Evolutionary conservation across 805 yeast genomes (phyloP), one percentile per base, ranked within the genome.

Genomic region (Debaryomyces prosopidis): DNA sequence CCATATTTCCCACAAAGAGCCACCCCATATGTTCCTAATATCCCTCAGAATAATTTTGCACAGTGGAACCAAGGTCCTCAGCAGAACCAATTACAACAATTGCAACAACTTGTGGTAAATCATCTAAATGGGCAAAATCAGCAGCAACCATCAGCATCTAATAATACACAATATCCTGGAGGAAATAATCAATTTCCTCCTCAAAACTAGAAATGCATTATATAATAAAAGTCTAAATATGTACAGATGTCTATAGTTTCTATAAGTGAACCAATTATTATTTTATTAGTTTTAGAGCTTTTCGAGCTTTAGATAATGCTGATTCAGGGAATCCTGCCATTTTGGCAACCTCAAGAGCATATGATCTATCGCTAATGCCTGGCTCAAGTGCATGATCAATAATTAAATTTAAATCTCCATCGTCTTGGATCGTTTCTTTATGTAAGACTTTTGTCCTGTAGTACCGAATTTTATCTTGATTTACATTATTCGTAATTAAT

Each of bases 321-420:
- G 63, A 60, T 6, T 51, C 50, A 0, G 96, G 96, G 51, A 88
- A 85, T 0, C 95, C 95, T 0, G 96, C 95, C 56, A 82, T 65
- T 54, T 77, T 73, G 0, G 96, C 96, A 9, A 88, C 85, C 43
- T 79, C 81, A 10, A 88, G 62, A 1, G 96, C 96, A 60, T 85
- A 86, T 0, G 96, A 87, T 48, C 82, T 77, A 7, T 73, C 73
- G 55, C 89, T 80, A n/a, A 89, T 77, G 0, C 96, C 96, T 0
- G 75, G 75, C 41, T 64, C 68, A 28, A 89, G 65, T 36, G 69
- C 66, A 62, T 87, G 89, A 64, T 87, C 76, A 43, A 79, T 73
- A 1, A 66, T 48, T 14, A 76, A 56, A 33, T 57, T 58, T 23
- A 62, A 59, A n/a, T 17, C 15, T 4, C 23, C n/a, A 47, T 45